Evolutionary conservation across 2,329 filamentous ascomycete genomes (phyloP), one percentile per base, ranked within the genome.

Genomic region (Anthostomella pinea): DNA sequence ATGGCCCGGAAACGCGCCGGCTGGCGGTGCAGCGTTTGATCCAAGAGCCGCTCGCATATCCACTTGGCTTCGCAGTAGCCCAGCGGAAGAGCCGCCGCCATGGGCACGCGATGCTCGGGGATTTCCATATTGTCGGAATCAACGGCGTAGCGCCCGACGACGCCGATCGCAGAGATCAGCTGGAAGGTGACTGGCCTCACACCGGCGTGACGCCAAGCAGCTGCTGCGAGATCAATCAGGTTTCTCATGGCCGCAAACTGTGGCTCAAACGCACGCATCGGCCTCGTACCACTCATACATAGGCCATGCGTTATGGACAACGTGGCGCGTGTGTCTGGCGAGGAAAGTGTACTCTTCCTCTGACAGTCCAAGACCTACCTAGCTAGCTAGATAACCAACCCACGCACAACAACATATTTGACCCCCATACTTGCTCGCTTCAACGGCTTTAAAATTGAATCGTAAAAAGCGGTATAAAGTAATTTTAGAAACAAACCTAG

Each of bases 1-100:
- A 65, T 68, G 0, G 67, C 42, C 11, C 61, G 63, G 56, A 77
- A 74, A 1, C 45, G 54, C 1, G 59, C 38, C 0, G 65, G 65
- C 41, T 68, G 52, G n/a, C 56, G 48, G 35, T 67, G 64, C 3
- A 75, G 51, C 1, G 73, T 76, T 32, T 63, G 54, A 31, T 70
- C 63, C 0, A 78, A 61, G 54, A 76, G 70, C 3, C 57, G 52
- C 45, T 78, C 73, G 49, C 72, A 76, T 0, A 62, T 61, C 24
- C 50, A 68, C 44, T 79, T 78, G 4, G 69, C 74, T 6, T 77
- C 71, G n/a, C 58, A 60, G 43, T 78, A 77, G 13, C 73, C 73
- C 4, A 57, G 66, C 1, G 64, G 60, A 4, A 73, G 53, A 0
- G 70, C 65, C 0, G 58, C 51, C 2, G 62, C 60, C 1, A 73